Percentiles rank a stretch among this genome's conserved stretches.
Evolutionary conservation across 2,329 filamentous ascomycete genomes (phyloP).

Genomic region (Harringtonia aguacate): DNA sequence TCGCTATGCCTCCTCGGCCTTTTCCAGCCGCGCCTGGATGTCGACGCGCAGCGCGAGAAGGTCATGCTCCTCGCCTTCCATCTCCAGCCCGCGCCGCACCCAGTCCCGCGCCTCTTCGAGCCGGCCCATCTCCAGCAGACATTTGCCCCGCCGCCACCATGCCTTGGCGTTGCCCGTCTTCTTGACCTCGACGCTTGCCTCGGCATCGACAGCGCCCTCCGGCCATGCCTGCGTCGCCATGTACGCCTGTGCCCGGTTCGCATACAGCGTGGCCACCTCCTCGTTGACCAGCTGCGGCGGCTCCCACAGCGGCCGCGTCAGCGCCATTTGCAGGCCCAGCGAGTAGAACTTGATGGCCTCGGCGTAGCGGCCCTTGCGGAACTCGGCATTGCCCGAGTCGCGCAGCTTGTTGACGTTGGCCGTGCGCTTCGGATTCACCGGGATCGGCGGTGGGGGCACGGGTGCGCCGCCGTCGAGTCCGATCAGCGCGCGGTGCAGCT

Average conservation of each 20-base stretch:
- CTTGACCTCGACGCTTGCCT: slow-evolving; percentile 81
- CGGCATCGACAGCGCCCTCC: slow-evolving; percentile 78
- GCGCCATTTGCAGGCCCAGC: slow-evolving; percentile 83
- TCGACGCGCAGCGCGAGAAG: slow-evolving; percentile 54
- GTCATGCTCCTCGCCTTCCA: slow-evolving; percentile 63
- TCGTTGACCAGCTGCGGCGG: slow-evolving; percentile 73
- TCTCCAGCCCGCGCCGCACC: slow-evolving; percentile 67
- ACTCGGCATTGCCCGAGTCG: slow-evolving; percentile 73
- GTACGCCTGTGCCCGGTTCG: slow-evolving; percentile 82
- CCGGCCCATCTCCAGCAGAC: slow-evolving; percentile 82
- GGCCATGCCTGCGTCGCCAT: slow-evolving; percentile 77
- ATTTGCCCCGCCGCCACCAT: slow-evolving; percentile 83
- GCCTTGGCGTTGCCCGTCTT: slow-evolving; percentile 82
- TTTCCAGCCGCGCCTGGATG: slow-evolving; percentile 32
- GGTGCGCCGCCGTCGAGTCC: slow-evolving; percentile 42
- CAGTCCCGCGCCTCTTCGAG: slow-evolving; percentile 73
- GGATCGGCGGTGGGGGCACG: slow-evolving; percentile 75
- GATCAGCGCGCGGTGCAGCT: slow-evolving; percentile 65
- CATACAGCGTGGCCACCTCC: slow-evolving; percentile 68
- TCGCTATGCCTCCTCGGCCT: slow-evolving; percentile 3
- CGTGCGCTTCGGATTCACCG: slow-evolving; percentile 84
- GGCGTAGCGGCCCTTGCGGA: slow-evolving; percentile 62
- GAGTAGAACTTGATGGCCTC: slow-evolving; percentile 76
- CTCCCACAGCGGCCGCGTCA: slow-evolving; percentile 77
- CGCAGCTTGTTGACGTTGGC: slow-evolving; percentile 84